Percentiles rank a stretch among this genome's conserved stretches.
Evolutionary conservation across 805 yeast genomes (phyloP).

Genomic region (Brettanomyces naardenensis): DNA sequence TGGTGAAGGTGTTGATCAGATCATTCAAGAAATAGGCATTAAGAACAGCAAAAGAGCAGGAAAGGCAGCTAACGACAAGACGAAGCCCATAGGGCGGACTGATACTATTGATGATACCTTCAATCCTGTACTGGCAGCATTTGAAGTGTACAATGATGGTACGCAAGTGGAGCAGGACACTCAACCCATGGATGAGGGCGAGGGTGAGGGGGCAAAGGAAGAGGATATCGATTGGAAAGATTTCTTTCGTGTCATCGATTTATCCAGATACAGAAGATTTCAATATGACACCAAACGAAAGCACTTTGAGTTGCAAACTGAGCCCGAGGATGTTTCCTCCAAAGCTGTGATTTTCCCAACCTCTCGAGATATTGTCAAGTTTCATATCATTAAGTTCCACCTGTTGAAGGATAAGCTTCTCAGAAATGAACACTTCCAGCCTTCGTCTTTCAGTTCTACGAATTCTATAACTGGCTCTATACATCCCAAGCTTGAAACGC

Average conservation of each 20-base stretch:
- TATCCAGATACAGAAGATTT: constrained; percentile 56
- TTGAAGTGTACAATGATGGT: constrained; percentile 4
- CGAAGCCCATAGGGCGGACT: constrained; percentile 3
- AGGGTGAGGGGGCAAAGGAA: background rate
- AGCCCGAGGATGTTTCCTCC: constrained; percentile 1
- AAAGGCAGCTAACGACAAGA: constrained; percentile 9
- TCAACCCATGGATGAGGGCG: background rate
- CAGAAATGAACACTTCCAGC: constrained; percentile 70
- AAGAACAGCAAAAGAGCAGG: constrained; percentile 11
- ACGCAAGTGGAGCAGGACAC: background rate
- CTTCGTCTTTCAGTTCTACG: constrained; percentile 30
- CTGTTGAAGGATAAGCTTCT: constrained; percentile 62
- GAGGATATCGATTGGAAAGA: constrained; percentile 55
- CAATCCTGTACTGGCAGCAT: constrained; percentile 14
- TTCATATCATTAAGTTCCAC: constrained; percentile 49
- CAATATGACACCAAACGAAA: constrained; percentile 53
- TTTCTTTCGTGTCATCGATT: constrained; percentile 58
- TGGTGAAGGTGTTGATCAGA: constrained; percentile 56
- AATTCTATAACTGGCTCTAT: constrained; percentile 32
- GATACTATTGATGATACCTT: constrained; percentile 2
- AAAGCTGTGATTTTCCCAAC: constrained; percentile 11
- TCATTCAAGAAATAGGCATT: constrained; percentile 48
- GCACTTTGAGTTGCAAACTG: constrained; percentile 41
- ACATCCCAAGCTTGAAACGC: constrained; percentile 8
- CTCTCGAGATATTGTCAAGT: constrained; percentile 25